Conservation (phyloP, 306 rosid species). For the Inga oerstediana region DNA sequence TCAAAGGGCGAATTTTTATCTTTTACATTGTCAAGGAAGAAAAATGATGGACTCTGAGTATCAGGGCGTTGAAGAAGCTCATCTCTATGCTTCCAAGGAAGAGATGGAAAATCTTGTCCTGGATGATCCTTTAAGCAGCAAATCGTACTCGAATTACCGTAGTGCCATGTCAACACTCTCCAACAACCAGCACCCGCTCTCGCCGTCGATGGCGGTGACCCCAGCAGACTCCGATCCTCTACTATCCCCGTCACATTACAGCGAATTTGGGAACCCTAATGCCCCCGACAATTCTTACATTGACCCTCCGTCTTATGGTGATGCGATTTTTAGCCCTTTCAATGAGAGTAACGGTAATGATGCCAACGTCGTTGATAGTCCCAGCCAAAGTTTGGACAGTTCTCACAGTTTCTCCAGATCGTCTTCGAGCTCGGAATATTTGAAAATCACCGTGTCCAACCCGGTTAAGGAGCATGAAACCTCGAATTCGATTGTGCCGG, state of each 20-base stretch:
- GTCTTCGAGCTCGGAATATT: constrained; percentile 59
- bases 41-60: constrained; percentile 92
- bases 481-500: constrained; percentile 86
- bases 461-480: constrained; percentile 84
- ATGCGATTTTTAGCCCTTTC: constrained; percentile 58
- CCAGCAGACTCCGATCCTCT: constrained; percentile 53
- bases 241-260: constrained; percentile 48
- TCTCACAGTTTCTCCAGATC: constrained; percentile 56
- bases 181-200: constrained; percentile 52
- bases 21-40: not conserved
- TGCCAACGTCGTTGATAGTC: constrained; percentile 58
- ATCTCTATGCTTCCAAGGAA: constrained; percentile 50
- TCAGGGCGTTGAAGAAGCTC: constrained; percentile 57
- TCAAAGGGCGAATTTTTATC: not conserved
- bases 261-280: constrained; percentile 42
- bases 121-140: constrained; percentile 49
- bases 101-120: constrained; percentile 66
- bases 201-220: constrained; percentile 38
- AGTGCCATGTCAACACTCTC: constrained; percentile 71
- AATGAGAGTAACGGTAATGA: constrained; percentile 48
- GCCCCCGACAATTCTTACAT: constrained; percentile 43
- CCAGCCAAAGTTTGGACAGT: constrained; percentile 49
- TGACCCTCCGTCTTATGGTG: constrained; percentile 69
- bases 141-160: constrained; percentile 66
- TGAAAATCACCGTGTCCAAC: constrained; percentile 78